Base-by-base conservation (phyloP, 164 flowering plant genomes). In the Pachysandra terminalis region DNA sequence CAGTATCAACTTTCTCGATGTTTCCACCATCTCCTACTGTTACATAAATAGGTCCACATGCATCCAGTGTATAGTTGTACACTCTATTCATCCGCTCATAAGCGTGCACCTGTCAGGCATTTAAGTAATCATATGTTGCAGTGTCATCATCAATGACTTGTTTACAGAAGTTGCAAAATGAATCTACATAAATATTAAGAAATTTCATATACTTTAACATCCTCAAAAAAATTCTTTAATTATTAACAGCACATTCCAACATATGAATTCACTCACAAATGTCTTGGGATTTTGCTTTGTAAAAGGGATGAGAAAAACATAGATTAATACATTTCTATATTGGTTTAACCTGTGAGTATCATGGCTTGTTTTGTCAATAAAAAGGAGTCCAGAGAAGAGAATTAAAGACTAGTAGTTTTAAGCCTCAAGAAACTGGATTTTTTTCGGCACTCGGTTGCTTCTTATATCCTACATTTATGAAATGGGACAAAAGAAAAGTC, bases 1-100 rank as follows among this genome's bases (percentile, higher is more conserved):
- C 90, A 13, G 85, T 77, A 56, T 88, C 96, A 24, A 90, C 84
- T 75, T 87, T 28, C 79, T 93, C 96, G 55, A 89, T 87, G 67
- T 90, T 93, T 52, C 97, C 98, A 67, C 98, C 98, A 82, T 93
- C 98, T 73, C 98, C 98, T 40, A 87, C 81, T 32, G 90, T 84
- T 54, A 92, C 84, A 70, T 88, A 88, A 41, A 87, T 83, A 52
- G 97, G 94, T 9, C 96, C 98, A 73, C 96, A 90, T 53, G 86
- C 79, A 72, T 93, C 93, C 66, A 90, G 70, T 5, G 84, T 80
- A 26, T 93, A 90, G 75, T 93, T 87, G 65, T 86, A 93, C 14
- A 90, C 88, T 73, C 96, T 80, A 57, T 90, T 93, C 88, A 86
- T 85, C 72, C 98, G 68, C 80, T 93, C 98, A 80, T 93, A 93